phyloP scores from a whole-genome alignment of 140 eudicot genomes.

The Flaveria floridana region DNA sequence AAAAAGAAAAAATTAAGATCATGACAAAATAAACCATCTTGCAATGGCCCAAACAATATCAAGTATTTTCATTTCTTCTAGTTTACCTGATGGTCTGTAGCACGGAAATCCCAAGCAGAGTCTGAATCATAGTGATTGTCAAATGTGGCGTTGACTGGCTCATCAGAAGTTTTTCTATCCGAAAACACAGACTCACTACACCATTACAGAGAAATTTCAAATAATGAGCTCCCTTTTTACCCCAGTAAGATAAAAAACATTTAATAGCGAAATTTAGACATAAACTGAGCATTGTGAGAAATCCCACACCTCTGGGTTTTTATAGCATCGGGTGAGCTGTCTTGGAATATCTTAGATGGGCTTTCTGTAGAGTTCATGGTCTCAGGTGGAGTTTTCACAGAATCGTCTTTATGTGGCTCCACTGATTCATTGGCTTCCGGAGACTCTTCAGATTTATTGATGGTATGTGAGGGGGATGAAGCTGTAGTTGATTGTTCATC shows the following conservation, averaged over 20 bases:
- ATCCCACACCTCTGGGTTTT: conserved; percentile 50
- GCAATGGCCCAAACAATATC: neutral
- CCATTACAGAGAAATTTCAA: conserved; percentile 16
- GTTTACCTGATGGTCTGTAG: conserved; percentile 51
- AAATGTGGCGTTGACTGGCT: conserved; percentile 57
- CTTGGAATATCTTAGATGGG: conserved; percentile 47
- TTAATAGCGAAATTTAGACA: neutral
- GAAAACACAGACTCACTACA: conserved; percentile 65
- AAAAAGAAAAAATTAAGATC: neutral
- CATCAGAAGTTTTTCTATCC: conserved; percentile 46
- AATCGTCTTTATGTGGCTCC: conserved; percentile 34
- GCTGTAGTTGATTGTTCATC: conserved; percentile 32
- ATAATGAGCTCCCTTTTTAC: neutral
- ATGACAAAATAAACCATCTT: neutral
- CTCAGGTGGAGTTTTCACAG: conserved; percentile 58
- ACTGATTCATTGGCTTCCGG: conserved; percentile 36
- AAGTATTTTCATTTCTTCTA: neutral
- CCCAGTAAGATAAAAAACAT: neutral
- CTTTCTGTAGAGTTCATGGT: conserved; percentile 51
- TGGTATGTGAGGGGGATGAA: conserved; percentile 42
- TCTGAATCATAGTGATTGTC: conserved; percentile 67
- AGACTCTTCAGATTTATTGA: conserved; percentile 40
- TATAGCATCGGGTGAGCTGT: conserved; percentile 67
- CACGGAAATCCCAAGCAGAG: conserved; percentile 56
- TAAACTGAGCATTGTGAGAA: neutral